Evolutionary conservation across 768 basidiomycete genomes (phyloP), one percentile per base, ranked within the genome.

Genomic region (Austroboletus festivus): DNA sequence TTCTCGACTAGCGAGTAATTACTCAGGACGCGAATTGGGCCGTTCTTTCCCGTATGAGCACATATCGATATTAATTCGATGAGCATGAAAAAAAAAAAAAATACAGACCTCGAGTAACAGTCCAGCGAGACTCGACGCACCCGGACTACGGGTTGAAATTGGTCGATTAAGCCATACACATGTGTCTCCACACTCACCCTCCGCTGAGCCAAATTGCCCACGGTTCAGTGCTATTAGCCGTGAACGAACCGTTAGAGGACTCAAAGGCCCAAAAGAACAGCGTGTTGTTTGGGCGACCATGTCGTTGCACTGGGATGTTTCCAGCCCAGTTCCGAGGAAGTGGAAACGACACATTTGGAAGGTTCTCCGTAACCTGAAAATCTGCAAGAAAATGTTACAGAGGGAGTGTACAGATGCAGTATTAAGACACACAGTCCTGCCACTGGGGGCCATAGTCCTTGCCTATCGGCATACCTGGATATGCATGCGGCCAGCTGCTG

Each of bases 161-260:
- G 28, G 28, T 28, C 28, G 28, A 6, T 28, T 28, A n/a, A n/a
- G n/a, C 5, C 15, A 38, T 13, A 18, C 8, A 16, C 23, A 13
- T 30, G 22, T 30, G 12, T 6, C 35, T 13, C 4, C 19, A 8
- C 22, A 11, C 78, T 39, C 56, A 81, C 81, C 83, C 84, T 64
- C 84, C 85, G 52, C 83, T 85, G 15, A 86, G 65, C 83, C 83
- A 87, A 31, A 87, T 80, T 9, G 75, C 77, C 85, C 85, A 86
- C 9, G 85, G 85, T 19, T 80, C 73, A 7, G 50, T 54, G 18
- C 60, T 58, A 31, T 53, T 44, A 47, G 59, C 65, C 4, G 79
- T 83, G 31, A 86, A 66, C 10, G 83, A 84, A 0, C 81, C 80
- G 4, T 69, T 58, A 0, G 68, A 63, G 39, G 77, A 78, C 54